phyloP scores from a whole-genome alignment of 371 early-diverging fungal species.

The Syncephalastrum contaminatum region DNA sequence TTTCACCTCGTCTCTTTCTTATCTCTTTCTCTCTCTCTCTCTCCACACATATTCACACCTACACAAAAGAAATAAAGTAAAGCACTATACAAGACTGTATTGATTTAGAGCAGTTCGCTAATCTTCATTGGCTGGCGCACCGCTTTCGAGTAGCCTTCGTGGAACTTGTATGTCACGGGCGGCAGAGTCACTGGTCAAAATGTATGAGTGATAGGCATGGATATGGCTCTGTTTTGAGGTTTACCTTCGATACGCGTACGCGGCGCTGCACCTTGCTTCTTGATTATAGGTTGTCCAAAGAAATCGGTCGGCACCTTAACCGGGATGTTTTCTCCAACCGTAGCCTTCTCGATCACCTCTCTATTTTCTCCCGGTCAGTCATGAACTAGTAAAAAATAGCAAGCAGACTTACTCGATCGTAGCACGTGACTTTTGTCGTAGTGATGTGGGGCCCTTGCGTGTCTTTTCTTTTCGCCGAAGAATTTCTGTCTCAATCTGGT shows the following conservation, averaged over 20 bases:
- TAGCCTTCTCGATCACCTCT: neutral
- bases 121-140: constrained; percentile 70
- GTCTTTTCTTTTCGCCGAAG: constrained; percentile 53
- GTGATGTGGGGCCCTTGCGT: constrained; percentile 16
- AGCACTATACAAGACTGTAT: too few species aligned
- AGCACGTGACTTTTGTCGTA: constrained; percentile 12
- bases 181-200: constrained; percentile 7
- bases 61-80: too few species aligned
- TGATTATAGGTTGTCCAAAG: constrained; percentile 60
- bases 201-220: neutral
- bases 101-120: too few species aligned
- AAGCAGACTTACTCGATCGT: constrained; percentile 13
- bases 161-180: constrained; percentile 27
- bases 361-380: neutral
- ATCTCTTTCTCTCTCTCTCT: too few species aligned
- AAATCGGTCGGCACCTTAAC: constrained; percentile 49
- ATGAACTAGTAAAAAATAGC: too few species aligned
- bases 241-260: constrained; percentile 13
- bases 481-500: constrained; percentile 61
- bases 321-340: neutral
- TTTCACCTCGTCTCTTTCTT: too few species aligned
- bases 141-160: constrained; percentile 85
- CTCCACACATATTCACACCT: too few species aligned
- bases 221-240: neutral
- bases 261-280: constrained; percentile 3